Conservation (phyloP, 306 rosid genomes). For the Ziziphus jujuba region DNA sequence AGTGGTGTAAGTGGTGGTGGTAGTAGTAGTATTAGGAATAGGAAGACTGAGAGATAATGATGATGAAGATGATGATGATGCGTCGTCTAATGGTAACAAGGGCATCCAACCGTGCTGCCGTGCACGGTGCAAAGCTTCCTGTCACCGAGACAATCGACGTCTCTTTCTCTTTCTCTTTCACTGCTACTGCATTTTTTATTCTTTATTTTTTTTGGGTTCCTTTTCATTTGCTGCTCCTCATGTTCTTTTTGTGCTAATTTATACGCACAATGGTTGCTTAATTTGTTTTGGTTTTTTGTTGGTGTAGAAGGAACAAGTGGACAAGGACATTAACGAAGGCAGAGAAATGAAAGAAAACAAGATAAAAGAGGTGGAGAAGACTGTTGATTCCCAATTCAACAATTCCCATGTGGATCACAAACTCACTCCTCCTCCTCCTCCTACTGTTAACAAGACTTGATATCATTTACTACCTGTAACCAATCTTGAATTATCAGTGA, state of each 20-base stretch:
- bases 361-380: conserved; percentile 43
- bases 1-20: background rate
- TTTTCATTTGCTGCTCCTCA: background rate
- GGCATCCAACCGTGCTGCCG: conserved; percentile 27
- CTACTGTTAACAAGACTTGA: too few relatives aligned
- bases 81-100: conserved; percentile 19
- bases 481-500: too few relatives aligned
- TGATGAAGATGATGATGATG: background rate
- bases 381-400: conserved; percentile 30
- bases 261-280: background rate
- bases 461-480: too few relatives aligned
- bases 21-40: background rate
- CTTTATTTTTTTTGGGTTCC: background rate
- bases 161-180: too few relatives aligned
- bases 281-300: background rate
- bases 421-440: conserved; percentile 6
- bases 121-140: conserved; percentile 32
- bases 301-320: conserved; percentile 40
- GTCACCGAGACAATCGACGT: conserved; percentile 22
- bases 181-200: background rate
- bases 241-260: background rate
- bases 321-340: conserved; percentile 32
- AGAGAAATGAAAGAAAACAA: conserved; percentile 35
- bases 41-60: background rate
- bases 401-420: background rate